Evolutionary conservation across 2,329 filamentous ascomycete genomes (phyloP).

Genomic region (Stemphylium beticola): DNA sequence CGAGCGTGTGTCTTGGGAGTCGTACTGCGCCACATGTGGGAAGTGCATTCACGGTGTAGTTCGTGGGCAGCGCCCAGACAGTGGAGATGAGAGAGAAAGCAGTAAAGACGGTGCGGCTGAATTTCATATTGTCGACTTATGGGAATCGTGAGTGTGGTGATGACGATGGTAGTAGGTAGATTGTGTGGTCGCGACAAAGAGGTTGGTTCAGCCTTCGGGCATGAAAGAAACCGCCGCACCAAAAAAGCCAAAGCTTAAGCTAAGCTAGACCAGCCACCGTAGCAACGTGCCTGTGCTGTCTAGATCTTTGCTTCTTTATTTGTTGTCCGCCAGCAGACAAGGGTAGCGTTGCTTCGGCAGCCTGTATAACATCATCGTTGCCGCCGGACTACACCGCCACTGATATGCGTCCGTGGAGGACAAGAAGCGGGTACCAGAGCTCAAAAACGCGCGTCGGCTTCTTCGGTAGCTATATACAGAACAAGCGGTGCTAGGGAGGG

Average conservation of each 20-base stretch:
- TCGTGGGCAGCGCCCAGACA: slow-evolving; percentile 13
- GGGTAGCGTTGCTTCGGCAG: neutral
- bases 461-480: neutral
- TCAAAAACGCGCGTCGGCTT: neutral
- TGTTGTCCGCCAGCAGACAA: neutral
- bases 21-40: slow-evolving; percentile 27
- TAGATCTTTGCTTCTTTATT: neutral
- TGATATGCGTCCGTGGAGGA: neutral
- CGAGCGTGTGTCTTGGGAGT: neutral
- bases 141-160: too few species aligned
- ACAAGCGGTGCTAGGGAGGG: neutral
- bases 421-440: neutral
- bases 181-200: neutral
- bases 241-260: neutral
- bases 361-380: neutral
- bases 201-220: neutral
- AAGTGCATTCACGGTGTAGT: slow-evolving; percentile 4
- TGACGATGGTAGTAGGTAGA: neutral
- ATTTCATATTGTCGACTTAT: slow-evolving; percentile 10
- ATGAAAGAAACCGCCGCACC: neutral
- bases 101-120: slow-evolving; percentile 8
- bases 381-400: neutral
- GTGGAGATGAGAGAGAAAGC: slow-evolving; percentile 13
- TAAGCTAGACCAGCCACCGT: neutral
- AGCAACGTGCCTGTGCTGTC: neutral